Base-by-base conservation (phyloP, 2,329 filamentous ascomycete species). In the Xylariaceae sp. region DNA sequence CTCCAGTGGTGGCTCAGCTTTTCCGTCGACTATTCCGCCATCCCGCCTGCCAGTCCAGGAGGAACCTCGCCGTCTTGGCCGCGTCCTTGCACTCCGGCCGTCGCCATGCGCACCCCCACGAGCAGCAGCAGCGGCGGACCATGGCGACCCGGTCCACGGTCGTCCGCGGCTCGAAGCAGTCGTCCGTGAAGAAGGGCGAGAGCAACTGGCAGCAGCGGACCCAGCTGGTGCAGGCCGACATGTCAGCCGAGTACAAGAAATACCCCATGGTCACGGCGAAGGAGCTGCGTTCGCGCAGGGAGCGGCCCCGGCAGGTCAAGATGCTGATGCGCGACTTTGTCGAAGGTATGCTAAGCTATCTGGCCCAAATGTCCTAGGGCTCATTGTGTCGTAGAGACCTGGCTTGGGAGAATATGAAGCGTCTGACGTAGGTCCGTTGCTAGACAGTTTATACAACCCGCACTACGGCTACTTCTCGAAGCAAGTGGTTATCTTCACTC, bases 251-350 rank as follows among this genome's bases (percentile, higher is more conserved):
- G 59, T 89, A 89, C 57, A 72, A 77, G 40, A 71, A 75, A 51
- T 94, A 86, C 53, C 89, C 92, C 1, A 77, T 82, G 55, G 83
- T 98, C 31, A 94, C 88, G 7, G 76, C 87, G n/a, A 72, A 82
- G 44, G 80, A 87, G 41, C 65, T 98, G 46, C 79, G 81, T 46
- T 67, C 61, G 45, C 72, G 83, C 34, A 79, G 67, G 33, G 81
- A 94, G 55, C 70, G 92, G 52, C 92, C 92, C 28, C 76, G 75
- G 53, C 75, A 83, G 58, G 89, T 94, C 46, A 95, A 94, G 74
- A 98, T 98, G 92, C 65, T 95, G 53, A 84, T 93, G 56, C 76
- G 93, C 45, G 93, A 98, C 68, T 98, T 98, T 55, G 92, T 98
- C 55, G 92, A 98, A 59, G 89, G 84, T 88, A 55, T 46, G 58